A percentile compares a stretch with the other conserved stretches of the same genome.
Evolutionary conservation across 2,329 filamentous ascomycete species (phyloP).

Genomic region (Neonectria sp.): DNA sequence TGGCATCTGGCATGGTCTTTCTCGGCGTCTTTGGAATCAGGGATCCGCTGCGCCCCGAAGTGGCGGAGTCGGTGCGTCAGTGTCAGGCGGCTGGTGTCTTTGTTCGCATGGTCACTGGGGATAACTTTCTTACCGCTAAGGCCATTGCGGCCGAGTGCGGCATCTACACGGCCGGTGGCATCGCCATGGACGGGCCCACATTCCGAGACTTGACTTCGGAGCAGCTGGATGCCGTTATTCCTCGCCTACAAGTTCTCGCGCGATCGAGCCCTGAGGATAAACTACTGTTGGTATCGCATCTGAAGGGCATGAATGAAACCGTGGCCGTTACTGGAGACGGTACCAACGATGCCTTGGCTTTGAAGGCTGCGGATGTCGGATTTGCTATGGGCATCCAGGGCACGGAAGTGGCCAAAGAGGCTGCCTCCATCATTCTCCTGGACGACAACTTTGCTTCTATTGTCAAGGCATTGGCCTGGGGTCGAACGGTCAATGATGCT

Average conservation of each 20-base stretch:
- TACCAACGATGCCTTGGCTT: slow-evolving; percentile 76
- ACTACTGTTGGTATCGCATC: slow-evolving; percentile 66
- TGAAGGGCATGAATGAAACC: slow-evolving; percentile 70
- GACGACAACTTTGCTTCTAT: slow-evolving; percentile 79
- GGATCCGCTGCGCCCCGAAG: slow-evolving; percentile 73
- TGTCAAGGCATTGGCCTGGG: slow-evolving; percentile 78
- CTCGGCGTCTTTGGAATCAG: slow-evolving; percentile 78
- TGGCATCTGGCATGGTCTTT: slow-evolving; percentile 76
- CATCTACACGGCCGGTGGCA: slow-evolving; percentile 72
- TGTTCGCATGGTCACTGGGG: slow-evolving; percentile 72
- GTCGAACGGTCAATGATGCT: slow-evolving; percentile 77
- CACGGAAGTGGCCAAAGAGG: slow-evolving; percentile 78
- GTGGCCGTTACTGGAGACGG: slow-evolving; percentile 78
- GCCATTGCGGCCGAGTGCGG: slow-evolving; percentile 76
- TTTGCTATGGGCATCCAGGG: slow-evolving; percentile 79
- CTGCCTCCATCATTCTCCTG: slow-evolving; percentile 77
- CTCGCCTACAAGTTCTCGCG: slow-evolving; percentile 65
- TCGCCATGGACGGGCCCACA: slow-evolving; percentile 77
- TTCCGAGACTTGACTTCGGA: slow-evolving; percentile 71
- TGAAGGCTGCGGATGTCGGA: slow-evolving; percentile 77
- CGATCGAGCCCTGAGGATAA: slow-evolving; percentile 74
- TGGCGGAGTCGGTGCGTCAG: slow-evolving; percentile 71
- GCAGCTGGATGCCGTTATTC: slow-evolving; percentile 68
- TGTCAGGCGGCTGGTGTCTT: slow-evolving; percentile 75
- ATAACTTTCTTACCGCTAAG: slow-evolving; percentile 70